Percentiles rank a stretch among this genome's conserved stretches.
Evolutionary conservation across 441 rosid genomes (phyloP).

Genomic region (Daphne laureola): DNA sequence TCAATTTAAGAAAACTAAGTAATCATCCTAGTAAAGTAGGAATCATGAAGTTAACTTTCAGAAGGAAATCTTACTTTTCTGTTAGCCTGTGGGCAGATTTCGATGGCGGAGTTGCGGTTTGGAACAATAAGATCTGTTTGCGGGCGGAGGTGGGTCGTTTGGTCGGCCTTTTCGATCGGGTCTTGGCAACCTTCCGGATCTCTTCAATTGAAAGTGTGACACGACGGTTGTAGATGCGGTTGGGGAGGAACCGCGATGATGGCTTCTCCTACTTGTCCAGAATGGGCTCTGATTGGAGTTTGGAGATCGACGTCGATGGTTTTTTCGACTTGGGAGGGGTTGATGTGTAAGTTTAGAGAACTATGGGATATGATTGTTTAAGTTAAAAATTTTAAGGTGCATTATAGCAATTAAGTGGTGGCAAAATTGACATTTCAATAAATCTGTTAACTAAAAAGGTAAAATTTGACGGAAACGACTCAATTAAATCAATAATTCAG

Average conservation of each 20-base stretch:
- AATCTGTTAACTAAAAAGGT: no score
- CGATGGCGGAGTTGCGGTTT: conserved; percentile 17
- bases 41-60: not conserved
- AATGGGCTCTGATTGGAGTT: conserved; percentile 25
- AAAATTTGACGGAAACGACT: no score
- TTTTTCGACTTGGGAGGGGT: conserved; percentile 45
- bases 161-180: conserved; percentile 15
- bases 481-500: no score
- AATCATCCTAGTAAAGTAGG: not conserved
- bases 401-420: no score
- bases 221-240: conserved; percentile 47
- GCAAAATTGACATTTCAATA: no score
- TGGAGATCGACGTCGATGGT: conserved; percentile 15
- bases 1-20: not conserved
- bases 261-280: conserved; percentile 62
- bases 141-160: conserved; percentile 34
- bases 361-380: no score
- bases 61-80: conserved; percentile 38
- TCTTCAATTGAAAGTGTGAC: conserved; percentile 59
- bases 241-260: conserved; percentile 21
- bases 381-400: no score
- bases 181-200: conserved; percentile 50
- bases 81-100: conserved; percentile 26
- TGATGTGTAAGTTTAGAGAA: no score
- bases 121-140: conserved; percentile 36